Evolutionary conservation across 495 filamentous ascomycete species (phyloP).

Genomic region (Trichoderma erinaceum): DNA sequence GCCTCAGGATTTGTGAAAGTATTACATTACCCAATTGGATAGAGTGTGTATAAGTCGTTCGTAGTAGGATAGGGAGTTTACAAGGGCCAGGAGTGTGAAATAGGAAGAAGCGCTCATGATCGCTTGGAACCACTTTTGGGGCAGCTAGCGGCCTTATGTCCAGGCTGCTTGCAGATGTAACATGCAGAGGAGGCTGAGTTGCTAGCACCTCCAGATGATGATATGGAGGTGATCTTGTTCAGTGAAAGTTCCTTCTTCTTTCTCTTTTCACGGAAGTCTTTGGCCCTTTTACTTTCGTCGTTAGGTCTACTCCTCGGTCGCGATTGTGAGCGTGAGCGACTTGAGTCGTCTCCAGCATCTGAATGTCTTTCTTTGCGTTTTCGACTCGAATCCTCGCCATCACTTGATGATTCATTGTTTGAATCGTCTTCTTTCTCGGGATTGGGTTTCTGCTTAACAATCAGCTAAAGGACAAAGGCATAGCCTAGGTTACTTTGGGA

Average conservation of each 20-base stretch:
- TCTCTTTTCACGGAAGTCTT: conserved; percentile 43
- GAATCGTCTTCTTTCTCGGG: background rate
- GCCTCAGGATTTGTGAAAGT: background rate
- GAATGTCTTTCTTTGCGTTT: background rate
- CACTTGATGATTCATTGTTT: background rate
- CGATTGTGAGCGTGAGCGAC: conserved; percentile 27
- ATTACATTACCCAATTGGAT: background rate
- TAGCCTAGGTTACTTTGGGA: background rate
- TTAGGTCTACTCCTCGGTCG: background rate
- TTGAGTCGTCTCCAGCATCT: background rate
- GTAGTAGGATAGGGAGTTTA: background rate
- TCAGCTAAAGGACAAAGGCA: background rate
- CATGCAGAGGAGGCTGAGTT: conserved; percentile 20
- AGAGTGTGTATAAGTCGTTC: background rate
- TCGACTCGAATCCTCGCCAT: background rate
- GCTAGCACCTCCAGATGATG: conserved; percentile 21
- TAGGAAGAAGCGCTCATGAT: background rate
- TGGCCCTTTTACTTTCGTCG: conserved; percentile 34
- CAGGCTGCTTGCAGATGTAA: conserved; percentile 26
- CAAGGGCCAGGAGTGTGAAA: background rate
- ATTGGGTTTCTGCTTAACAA: background rate
- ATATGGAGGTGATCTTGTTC: conserved; percentile 47
- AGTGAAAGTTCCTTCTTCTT: conserved; percentile 55
- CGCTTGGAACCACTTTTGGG: conserved; percentile 21
- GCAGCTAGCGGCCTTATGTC: conserved; percentile 26